Evolutionary conservation across 768 basidiomycete genomes (phyloP), one percentile per base, ranked within the genome.

Genomic region (Lactarius indigo): DNA sequence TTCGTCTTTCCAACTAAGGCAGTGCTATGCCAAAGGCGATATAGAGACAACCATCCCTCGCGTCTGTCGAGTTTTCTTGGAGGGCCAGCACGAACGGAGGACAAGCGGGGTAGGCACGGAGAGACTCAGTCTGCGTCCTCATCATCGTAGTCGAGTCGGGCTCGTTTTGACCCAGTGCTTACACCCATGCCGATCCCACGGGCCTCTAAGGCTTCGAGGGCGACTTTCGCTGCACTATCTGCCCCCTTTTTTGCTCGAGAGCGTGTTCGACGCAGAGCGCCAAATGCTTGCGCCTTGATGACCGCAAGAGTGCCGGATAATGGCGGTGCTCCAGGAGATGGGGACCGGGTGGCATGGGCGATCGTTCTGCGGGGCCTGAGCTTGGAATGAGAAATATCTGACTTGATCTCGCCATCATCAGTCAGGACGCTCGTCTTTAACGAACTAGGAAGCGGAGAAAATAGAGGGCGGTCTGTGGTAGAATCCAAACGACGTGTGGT

Each of bases 261-360:
- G 65, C 92, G 85, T 63, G 91, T 89, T 75, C 92, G 83, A 60
- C 92, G 88, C 69, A 92, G 79, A 23, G 90, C 90, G 37, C 92
- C 92, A 74, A 94, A 94, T 44, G 92, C 88, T 74, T 94, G 91
- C 52, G 92, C 92, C 78, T 94, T 94, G 78, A 94, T 92, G 64
- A 94, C 91, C 61, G 92, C 92, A 57, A 94, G 84, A 35, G 92
- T 94, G 30, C 90, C 89, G 59, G 89, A 91, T 73, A 92, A 80
- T 31, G 79, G 79, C 65, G 82, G 79, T 61, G 72, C 63, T 39
- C 75, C 75, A 20, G 83, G 82, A 57, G 84, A 83, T 57, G 80
- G 83, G 42, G 83, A 83, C 42, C 79, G 77, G 31, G 79, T 79
- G 5, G 59, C 33, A 37, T 62, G 55, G 20, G 67, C 15, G 5